Evolutionary conservation across 2,329 filamentous ascomycete genomes (phyloP), one percentile per base, ranked within the genome.

Genomic region (Clarireedia monteithiana): DNA sequence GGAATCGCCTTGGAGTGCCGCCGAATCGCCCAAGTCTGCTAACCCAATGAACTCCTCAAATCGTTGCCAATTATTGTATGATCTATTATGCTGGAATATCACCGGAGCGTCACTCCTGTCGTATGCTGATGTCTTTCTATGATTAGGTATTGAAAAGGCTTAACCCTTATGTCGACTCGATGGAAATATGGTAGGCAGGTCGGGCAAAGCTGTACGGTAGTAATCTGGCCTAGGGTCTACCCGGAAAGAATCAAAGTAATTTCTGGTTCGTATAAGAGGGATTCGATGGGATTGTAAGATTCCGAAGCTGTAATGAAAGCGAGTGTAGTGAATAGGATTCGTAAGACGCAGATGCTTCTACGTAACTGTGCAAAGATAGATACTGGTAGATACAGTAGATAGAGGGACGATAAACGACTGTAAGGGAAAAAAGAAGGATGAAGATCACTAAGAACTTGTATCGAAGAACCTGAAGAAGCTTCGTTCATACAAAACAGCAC

Each of bases 161-260:
- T 44, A 14, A 34, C n/a, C 20, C 38, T 45, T 15, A 24, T 34
- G 7, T 44, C 39, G 47, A 55, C 39, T 50, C 12, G 46, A 20
- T 20, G 30, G 10, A 34, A 27, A 12, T 14, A 34, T 42, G n/a
- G 23, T 24, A 27, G 6, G 54, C 40, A 52, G n/a, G 17, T 45
- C 12, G 30, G 30, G 48, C 20, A 51, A 51, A 56, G 53, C 26
- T 56, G 53, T 56, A 52, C 23, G 38, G 12, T 59, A 34, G 44
- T 59, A 76, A 74, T 64, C 68, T 60, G 70, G 74, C 77, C 78
- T 70, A 81, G 78, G 78, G 73, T 81, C 79, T 81, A 81, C 79
- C 79, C 77, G 76, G 75, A 74, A 74, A 70, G 75, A 78, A 78
- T 49, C 12, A 59, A 63, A 62, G 38, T 55, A 45, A 36, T 45